Evolutionary conservation across 257 asterid species (phyloP).

Genomic region (Misopates orontium): DNA sequence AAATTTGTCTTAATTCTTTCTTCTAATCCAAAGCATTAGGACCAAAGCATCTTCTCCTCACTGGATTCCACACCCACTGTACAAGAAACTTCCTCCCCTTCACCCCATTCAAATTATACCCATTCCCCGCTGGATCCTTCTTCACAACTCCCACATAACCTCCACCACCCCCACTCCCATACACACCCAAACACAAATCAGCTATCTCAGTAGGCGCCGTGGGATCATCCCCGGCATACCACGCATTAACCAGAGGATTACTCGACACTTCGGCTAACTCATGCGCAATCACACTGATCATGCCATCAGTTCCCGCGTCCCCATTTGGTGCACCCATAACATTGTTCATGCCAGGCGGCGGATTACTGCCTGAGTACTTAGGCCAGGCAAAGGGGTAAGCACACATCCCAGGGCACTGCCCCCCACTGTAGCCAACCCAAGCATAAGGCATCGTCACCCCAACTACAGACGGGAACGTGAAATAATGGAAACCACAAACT

Average conservation of each 20-base stretch:
- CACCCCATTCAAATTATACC: conserved; percentile 62
- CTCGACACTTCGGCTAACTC: conserved; percentile 75
- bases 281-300: conserved; percentile 84
- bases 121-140: conserved; percentile 55
- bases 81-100: conserved; percentile 73
- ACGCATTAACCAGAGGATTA: conserved; percentile 70
- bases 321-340: conserved; percentile 63
- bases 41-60: conserved; percentile 61
- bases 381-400: conserved; percentile 30
- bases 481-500: conserved; percentile 77
- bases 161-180: conserved; percentile 80
- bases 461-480: conserved; percentile 63
- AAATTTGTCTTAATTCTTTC: too few species aligned
- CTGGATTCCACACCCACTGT: conserved; percentile 83
- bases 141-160: conserved; percentile 62
- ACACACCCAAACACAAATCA: conserved; percentile 66
- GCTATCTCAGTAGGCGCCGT: conserved; percentile 73
- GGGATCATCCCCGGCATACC: conserved; percentile 80
- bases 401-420: conserved; percentile 70
- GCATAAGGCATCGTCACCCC: conserved; percentile 74
- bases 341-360: too few species aligned
- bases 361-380: too few species aligned
- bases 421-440: conserved; percentile 75
- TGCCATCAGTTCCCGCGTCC: conserved; percentile 75
- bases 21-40: conserved; percentile 29